Conservation (phyloP, 202 grass and related monocot genomes). For the Setaria italica region DNA sequence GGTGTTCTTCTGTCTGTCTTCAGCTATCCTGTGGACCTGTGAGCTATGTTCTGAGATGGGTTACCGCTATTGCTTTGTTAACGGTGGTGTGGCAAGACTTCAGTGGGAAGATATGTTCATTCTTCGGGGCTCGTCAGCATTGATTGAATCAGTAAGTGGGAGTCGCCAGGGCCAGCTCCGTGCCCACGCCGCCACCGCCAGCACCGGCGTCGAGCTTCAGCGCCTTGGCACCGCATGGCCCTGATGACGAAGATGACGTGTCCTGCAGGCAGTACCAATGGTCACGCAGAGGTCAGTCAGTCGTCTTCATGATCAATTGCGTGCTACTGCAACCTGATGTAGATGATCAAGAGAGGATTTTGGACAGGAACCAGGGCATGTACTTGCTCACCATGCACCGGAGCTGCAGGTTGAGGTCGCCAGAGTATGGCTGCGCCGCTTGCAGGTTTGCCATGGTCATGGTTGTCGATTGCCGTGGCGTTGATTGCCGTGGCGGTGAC, state of each 20-base stretch:
- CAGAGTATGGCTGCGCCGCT: background rate
- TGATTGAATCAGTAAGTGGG: conserved; percentile 40
- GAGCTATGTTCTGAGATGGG: conserved; percentile 18
- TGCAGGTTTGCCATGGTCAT: background rate
- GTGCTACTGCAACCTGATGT: background rate
- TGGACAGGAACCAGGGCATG: background rate
- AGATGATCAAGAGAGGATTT: background rate
- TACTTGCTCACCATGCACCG: conserved; percentile 1
- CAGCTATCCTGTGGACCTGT: conserved; percentile 20
- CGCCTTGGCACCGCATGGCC: conserved; percentile 1
- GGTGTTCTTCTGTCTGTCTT: conserved; percentile 23
- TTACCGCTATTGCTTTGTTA: conserved; percentile 18
- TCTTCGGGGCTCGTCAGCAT: background rate
- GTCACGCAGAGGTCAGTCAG: background rate
- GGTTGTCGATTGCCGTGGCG: background rate
- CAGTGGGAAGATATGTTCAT: background rate
- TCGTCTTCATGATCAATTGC: background rate
- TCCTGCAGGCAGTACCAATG: conserved; percentile 2
- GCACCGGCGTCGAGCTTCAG: background rate
- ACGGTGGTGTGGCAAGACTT: conserved; percentile 20
- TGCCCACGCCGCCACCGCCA: conserved; percentile 26
- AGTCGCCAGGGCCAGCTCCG: conserved; percentile 53
- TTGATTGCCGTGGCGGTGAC: conserved; percentile 32
- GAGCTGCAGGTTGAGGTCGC: conserved; percentile 19
- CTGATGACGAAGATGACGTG: conserved; percentile 1